Conservation (phyloP, 208 protist species). For the Leptomonas pyrrhocoris region DNA sequence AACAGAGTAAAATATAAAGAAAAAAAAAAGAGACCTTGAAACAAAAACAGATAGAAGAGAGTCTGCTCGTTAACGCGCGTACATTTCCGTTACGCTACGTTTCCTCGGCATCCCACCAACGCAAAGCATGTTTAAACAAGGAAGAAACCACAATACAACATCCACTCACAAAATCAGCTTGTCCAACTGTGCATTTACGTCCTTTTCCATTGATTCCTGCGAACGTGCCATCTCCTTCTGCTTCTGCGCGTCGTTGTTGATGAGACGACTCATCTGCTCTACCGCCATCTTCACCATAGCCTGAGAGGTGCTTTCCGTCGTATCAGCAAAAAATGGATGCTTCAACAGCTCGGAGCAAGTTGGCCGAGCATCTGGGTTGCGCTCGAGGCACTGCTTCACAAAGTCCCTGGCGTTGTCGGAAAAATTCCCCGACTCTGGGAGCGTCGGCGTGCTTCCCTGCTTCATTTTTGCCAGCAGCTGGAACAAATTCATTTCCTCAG, state of each 20-base stretch:
- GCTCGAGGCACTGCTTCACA: conserved; percentile 70
- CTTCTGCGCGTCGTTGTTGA: conserved; percentile 82
- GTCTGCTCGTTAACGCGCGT: too few species aligned
- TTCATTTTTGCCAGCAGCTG: conserved; percentile 82
- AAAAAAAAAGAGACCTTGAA: conserved; percentile 6
- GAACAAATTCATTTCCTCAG: conserved; percentile 89
- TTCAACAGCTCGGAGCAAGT: conserved; percentile 74
- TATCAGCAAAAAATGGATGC: conserved; percentile 76
- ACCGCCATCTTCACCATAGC: conserved; percentile 85
- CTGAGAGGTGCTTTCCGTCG: conserved; percentile 68
- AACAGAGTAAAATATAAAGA: background rate
- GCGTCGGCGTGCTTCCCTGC: conserved; percentile 71
- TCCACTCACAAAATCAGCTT: conserved; percentile 48
- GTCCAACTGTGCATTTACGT: conserved; percentile 76
- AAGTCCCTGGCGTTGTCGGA: conserved; percentile 79
- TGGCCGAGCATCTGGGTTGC: conserved; percentile 71
- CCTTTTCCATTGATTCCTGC: conserved; percentile 63
- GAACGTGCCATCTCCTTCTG: conserved; percentile 48
- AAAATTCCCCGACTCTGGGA: conserved; percentile 65
- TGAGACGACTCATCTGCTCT: conserved; percentile 84
- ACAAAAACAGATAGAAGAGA: conserved; percentile 12
- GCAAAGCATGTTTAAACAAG: conserved; percentile 7
- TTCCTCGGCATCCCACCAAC: too few species aligned
- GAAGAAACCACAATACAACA: too few species aligned
- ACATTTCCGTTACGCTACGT: too few species aligned